A percentile compares a stretch with the other conserved stretches of the same genome.
Conservation (phyloP, 352 stramenopile genomes). For the Phytophthora multivora region DNA sequence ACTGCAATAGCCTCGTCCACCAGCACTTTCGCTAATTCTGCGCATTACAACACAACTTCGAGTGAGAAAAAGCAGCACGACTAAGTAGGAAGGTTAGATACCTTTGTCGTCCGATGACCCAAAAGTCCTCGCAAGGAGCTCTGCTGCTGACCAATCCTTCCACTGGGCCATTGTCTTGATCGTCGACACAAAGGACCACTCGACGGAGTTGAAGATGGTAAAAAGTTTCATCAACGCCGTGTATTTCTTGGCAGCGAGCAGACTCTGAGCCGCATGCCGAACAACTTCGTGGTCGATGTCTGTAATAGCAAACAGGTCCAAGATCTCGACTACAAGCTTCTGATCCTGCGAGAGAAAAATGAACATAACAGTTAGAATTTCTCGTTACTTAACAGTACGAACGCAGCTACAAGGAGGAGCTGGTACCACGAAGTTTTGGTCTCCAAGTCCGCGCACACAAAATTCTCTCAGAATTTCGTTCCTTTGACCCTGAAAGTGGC, state of each 20-base stretch:
- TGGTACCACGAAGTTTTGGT: conserved; percentile 20
- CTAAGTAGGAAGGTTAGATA: neutral
- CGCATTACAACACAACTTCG: neutral
- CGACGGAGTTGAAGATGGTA: conserved; percentile 33
- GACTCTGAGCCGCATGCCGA: conserved; percentile 13
- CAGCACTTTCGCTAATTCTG: conserved; percentile 46
- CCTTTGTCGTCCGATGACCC: conserved; percentile 23
- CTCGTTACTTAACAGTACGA: neutral
- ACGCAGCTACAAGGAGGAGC: neutral
- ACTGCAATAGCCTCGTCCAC: conserved; percentile 61
- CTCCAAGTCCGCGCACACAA: conserved; percentile 29
- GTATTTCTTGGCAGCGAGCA: conserved; percentile 51
- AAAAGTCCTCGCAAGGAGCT: conserved; percentile 54
- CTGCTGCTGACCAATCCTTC: conserved; percentile 68
- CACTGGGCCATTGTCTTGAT: conserved; percentile 48
- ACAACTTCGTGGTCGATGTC: conserved; percentile 29
- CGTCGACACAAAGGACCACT: conserved; percentile 47
- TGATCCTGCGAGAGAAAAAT: conserved; percentile 35
- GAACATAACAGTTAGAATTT: neutral
- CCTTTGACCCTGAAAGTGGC: conserved; percentile 18
- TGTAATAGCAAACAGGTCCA: conserved; percentile 54
- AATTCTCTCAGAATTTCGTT: conserved; percentile 39
- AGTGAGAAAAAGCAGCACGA: neutral
- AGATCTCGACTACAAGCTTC: conserved; percentile 63
- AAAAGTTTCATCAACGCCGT: conserved; percentile 57